Evolutionary conservation across 2,329 filamentous ascomycete species (phyloP), one percentile per base, ranked within the genome.

Genomic region (Esteya vermicola): DNA sequence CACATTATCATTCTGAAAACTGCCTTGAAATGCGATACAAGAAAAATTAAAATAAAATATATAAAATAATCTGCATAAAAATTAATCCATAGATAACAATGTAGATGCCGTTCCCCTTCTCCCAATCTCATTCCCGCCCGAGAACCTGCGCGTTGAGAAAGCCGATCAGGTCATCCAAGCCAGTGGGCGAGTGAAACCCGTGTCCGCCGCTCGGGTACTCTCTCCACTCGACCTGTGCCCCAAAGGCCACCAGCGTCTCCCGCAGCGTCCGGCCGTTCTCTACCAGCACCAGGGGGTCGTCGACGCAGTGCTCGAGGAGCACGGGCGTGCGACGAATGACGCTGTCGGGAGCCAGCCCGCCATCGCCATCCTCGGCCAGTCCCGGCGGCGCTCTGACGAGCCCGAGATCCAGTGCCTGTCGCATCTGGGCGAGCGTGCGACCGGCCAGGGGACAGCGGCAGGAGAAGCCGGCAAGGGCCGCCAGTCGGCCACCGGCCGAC

Each of bases 201-300:
- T 68, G 62, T 0, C 58, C 60, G 9, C 65, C 64, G 16, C 52
- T 45, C 2, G 51, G 45, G 44, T 68, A 68, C 45, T 64, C 57
- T 27, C 50, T 58, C 59, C 61, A 64, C 9, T 47, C 43, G 3
- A 66, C 60, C 20, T 52, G 37, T 8, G 60, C 53, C 0, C 62
- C 63, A 26, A 64, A 62, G 1, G 47, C 44, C 1, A 38, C 30
- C 25, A 70, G 48, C 0, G 50, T 51, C 6, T 61, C 55, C 12
- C 55, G 47, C 38, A 66, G 38, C 2, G 46, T 39, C 4, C 54
- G 48, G 1, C 64, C 65, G 10, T 57, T 52, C 9, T 48, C 43
- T 4, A 65, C 45, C 28, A 54, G 50, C 0, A 68, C 59, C 5
- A 63, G 43, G 1, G 57, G 51, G 39, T 68, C 65, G 33, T 69